phyloP scores from a whole-genome alignment of 768 basidiomycete genomes.

The Amanita pseudoporphyria region DNA sequence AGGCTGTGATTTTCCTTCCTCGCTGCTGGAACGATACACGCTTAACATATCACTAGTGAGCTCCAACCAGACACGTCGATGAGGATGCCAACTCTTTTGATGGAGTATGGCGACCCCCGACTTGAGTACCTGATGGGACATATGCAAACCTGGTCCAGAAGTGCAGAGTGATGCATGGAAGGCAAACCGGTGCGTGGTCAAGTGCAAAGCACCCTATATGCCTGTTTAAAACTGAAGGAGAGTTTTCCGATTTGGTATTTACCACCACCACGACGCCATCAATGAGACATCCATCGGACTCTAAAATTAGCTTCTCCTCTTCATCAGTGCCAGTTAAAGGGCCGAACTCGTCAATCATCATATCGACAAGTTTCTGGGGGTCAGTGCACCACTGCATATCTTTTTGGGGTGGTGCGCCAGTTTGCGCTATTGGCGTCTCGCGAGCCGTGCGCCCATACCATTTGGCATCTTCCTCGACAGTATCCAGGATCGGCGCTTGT shows the following conservation, averaged over 20 bases:
- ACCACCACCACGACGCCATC: conserved; percentile 41
- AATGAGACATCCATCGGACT: conserved; percentile 41
- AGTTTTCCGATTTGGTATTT: conserved; percentile 11
- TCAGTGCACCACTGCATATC: conserved; percentile 27
- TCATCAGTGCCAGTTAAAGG: conserved; percentile 31
- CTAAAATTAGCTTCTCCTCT: conserved; percentile 42
- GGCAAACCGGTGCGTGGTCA: conserved; percentile 54
- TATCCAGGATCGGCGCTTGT: neutral
- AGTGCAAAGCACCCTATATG: conserved; percentile 44
- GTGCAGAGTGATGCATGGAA: conserved; percentile 58
- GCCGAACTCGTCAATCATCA: conserved; percentile 52
- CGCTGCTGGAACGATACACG: conserved; percentile 43
- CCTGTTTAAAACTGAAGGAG: neutral
- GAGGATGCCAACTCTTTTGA: conserved; percentile 32
- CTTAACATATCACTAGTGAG: conserved; percentile 52
- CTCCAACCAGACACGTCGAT: conserved; percentile 52
- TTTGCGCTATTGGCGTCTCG: neutral
- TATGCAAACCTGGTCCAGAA: conserved; percentile 23
- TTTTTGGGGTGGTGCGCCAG: conserved; percentile 9
- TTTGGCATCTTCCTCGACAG: neutral
- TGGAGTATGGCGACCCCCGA: conserved; percentile 41
- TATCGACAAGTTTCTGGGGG: conserved; percentile 35
- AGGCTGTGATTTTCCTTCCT: conserved; percentile 46
- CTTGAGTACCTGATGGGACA: conserved; percentile 30
- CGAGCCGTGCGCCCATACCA: no score